Percentiles rank a stretch among this genome's conserved stretches.
These are phyloP conservation scores for Abrus precatorius DNA, from an alignment of 306 rosid species.

Conservation along the genomic window DNA sequence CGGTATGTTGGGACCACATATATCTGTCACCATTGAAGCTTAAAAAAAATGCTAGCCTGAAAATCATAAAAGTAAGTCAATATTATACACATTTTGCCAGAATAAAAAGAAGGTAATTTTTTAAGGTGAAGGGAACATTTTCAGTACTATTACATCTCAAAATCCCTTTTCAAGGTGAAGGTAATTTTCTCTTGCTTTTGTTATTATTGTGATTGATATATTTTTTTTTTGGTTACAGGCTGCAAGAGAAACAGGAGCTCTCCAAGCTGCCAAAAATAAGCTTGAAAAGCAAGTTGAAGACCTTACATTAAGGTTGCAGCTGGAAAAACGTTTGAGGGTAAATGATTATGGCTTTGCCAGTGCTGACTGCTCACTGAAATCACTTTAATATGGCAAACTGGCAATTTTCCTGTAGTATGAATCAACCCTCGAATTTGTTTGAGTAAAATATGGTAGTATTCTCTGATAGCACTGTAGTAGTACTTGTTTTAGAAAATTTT, in stretches of 20 bases:
- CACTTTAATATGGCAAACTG: slow-evolving; percentile 15
- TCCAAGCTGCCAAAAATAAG: slow-evolving; percentile 92
- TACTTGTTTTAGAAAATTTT: slow-evolving; percentile 14
- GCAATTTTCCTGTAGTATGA: not conserved
- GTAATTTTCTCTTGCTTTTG: slow-evolving; percentile 2
- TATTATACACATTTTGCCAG: slow-evolving; percentile 3
- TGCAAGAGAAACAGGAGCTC: slow-evolving; percentile 93
- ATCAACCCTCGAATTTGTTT: slow-evolving; percentile 10
- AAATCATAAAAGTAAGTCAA: not conserved
- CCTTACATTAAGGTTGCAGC: slow-evolving; percentile 79
- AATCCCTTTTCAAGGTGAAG: not conserved
- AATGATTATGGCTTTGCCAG: slow-evolving; percentile 14
- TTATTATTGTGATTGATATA: slow-evolving; percentile 5
- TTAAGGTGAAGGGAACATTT: not conserved
- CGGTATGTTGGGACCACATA: not conserved
- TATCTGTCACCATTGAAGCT: slow-evolving; percentile 6
- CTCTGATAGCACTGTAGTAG: slow-evolving; percentile 1
- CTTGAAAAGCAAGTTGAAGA: slow-evolving; percentile 92
- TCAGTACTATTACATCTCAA: not conserved
- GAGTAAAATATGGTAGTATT: not conserved
- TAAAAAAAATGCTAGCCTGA: not conserved
- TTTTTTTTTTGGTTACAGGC: slow-evolving; percentile 58
- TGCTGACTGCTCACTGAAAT: not conserved
- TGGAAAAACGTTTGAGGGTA: slow-evolving; percentile 93
- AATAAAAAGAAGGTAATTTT: not conserved